A percentile compares a stretch with the other conserved stretches of the same genome.
Evolutionary conservation across 2,329 filamentous ascomycete species (phyloP).

Genomic region (Zymoseptoria pseudotritici): DNA sequence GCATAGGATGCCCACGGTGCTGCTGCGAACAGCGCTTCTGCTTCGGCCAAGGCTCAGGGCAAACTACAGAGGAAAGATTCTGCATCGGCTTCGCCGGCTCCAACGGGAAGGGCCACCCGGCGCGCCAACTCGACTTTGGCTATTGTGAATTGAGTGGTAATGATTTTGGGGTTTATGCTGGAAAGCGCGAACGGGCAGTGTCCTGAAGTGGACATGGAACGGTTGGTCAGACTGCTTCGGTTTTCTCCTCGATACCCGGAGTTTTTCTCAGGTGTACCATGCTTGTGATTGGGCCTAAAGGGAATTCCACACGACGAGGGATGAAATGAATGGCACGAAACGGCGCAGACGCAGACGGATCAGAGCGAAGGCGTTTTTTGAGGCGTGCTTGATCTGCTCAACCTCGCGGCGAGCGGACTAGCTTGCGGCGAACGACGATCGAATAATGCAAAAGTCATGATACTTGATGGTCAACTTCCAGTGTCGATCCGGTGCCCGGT

Average conservation of each 20-base stretch:
- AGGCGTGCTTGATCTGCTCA: background rate
- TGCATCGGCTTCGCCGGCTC: background rate
- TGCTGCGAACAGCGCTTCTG: background rate
- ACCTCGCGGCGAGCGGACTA: background rate
- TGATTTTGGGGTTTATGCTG: background rate
- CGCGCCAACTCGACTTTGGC: background rate
- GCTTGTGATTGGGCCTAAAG: background rate
- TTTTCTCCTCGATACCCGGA: background rate
- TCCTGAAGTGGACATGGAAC: background rate
- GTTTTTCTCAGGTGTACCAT: background rate
- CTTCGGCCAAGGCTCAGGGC: background rate
- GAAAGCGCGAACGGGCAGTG: background rate
- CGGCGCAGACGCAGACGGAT: background rate
- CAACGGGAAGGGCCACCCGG: background rate
- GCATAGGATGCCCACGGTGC: conserved; percentile 11
- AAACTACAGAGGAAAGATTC: background rate
- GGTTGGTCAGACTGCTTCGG: background rate
- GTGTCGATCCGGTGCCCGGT: background rate
- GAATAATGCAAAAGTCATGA: background rate
- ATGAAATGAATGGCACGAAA: background rate
- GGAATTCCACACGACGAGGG: background rate
- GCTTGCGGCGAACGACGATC: background rate
- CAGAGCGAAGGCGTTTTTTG: background rate
- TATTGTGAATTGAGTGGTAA: background rate
- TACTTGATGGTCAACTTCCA: background rate